Conservation (phyloP, 768 basidiomycete species). For the Phanerochaete sordida region DNA sequence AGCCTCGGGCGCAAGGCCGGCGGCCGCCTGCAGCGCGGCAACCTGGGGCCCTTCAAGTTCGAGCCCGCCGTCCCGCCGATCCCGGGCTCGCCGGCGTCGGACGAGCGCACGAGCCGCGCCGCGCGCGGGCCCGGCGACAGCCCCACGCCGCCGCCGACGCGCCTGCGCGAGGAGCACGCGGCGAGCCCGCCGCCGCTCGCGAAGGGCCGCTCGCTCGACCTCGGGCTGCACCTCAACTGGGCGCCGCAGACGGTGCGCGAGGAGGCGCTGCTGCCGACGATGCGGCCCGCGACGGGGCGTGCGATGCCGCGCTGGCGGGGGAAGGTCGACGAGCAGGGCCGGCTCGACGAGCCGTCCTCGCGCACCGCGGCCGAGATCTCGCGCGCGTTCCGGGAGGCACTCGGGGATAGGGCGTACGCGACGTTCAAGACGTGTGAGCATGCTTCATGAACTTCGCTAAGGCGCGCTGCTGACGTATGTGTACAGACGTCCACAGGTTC, state of each 20-base stretch:
- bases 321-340: slow-evolving; percentile 27
- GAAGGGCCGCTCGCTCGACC: slow-evolving; percentile 71
- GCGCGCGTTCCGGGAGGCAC: slow-evolving; percentile 32
- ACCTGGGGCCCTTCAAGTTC: slow-evolving; percentile 64
- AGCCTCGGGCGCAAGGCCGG: slow-evolving; percentile 58
- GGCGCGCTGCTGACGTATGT: slow-evolving; percentile 3
- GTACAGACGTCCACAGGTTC: slow-evolving; percentile 66
- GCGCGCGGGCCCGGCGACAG: not conserved
- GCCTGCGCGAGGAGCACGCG: slow-evolving; percentile 15
- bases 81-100: slow-evolving; percentile 24
- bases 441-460: not conserved
- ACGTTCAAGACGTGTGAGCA: slow-evolving; percentile 63
- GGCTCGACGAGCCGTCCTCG: slow-evolving; percentile 16
- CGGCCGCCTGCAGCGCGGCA: slow-evolving; percentile 32
- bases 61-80: slow-evolving; percentile 60
- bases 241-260: slow-evolving; percentile 66
- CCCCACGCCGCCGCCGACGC: not conserved
- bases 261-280: slow-evolving; percentile 49
- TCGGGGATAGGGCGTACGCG: slow-evolving; percentile 34
- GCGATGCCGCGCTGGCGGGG: slow-evolving; percentile 20
- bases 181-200: slow-evolving; percentile 9
- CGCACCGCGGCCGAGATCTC: slow-evolving; percentile 32
- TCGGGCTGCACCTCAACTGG: slow-evolving; percentile 69
- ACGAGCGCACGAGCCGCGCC: slow-evolving; percentile 12
- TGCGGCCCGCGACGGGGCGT: slow-evolving; percentile 6